phyloP scores from a whole-genome alignment of 257 asterid species.

The Nicotiana noctiflora region DNA sequence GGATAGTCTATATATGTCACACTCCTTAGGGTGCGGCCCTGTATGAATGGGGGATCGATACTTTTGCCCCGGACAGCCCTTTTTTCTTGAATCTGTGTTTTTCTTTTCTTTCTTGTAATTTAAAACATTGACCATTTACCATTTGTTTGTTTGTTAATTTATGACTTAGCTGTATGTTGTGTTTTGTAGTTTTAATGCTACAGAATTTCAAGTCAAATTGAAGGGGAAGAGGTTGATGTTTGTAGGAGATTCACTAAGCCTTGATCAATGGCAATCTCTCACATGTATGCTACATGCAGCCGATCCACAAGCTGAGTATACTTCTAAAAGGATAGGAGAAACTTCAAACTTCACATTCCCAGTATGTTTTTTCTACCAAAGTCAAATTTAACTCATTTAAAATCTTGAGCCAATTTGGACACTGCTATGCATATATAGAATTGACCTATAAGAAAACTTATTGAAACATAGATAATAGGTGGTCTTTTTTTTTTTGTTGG shows the following conservation, averaged over 20 bases:
- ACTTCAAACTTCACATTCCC: constrained; percentile 21
- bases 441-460: background rate
- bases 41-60: no score
- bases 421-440: no score
- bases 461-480: background rate
- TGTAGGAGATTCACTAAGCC: constrained; percentile 32
- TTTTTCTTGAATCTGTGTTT: no score
- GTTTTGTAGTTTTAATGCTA: constrained; percentile 20
- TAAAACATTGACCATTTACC: no score
- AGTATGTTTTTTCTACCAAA: background rate
- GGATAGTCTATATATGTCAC: no score
- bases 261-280: constrained; percentile 37
- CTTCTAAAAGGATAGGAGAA: background rate
- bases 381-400: background rate
- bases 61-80: no score
- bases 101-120: no score
- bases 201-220: constrained; percentile 6
- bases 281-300: constrained; percentile 32
- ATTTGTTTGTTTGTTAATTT: no score
- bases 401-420: no score
- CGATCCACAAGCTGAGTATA: constrained; percentile 8
- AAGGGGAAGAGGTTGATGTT: no score
- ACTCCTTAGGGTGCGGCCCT: no score
- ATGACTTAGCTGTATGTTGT: no score
- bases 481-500: background rate